Evolutionary conservation across 768 basidiomycete genomes (phyloP).

Genomic region (Suillus discolor): DNA sequence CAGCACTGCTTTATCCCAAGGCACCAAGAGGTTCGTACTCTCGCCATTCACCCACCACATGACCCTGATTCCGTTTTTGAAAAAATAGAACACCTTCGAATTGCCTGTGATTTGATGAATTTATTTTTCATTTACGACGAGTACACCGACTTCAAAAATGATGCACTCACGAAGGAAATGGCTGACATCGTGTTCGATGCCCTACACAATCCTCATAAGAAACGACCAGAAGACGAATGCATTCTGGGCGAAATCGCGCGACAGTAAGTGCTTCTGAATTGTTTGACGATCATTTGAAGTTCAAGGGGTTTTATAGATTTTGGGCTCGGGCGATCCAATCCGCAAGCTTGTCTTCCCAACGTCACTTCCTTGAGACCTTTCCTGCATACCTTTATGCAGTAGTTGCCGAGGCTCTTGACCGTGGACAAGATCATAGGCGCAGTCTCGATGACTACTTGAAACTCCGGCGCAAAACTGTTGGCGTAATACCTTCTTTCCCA

Average conservation of each 20-base stretch:
- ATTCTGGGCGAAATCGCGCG: constrained; percentile 12
- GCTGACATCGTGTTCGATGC: constrained; percentile 12
- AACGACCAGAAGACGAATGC: constrained; percentile 11
- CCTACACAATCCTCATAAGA: constrained; percentile 7
- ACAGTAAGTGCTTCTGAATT: constrained; percentile 27
- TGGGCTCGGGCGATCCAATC: constrained; percentile 7
- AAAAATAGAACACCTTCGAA: constrained; percentile 23
- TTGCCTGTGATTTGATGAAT: constrained; percentile 35
- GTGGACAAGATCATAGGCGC: constrained; percentile 19
- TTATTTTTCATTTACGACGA: constrained; percentile 35
- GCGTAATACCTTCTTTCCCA: constrained; percentile 31
- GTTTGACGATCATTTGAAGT: constrained; percentile 10
- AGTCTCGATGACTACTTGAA: constrained; percentile 33
- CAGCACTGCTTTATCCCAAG: constrained; percentile 6
- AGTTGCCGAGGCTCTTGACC: constrained; percentile 8
- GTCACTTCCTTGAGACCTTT: constrained; percentile 10
- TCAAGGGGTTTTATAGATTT: constrained; percentile 1
- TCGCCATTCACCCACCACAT: constrained; percentile 9
- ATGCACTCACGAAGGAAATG: neutral
- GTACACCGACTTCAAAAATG: constrained; percentile 25
- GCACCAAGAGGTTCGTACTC: constrained; percentile 5
- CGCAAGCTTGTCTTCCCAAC: constrained; percentile 8
- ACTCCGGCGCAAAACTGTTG: constrained; percentile 35
- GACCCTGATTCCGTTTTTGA: neutral
- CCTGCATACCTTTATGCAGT: constrained; percentile 4